Percentiles rank a stretch among this genome's conserved stretches.
Evolutionary conservation across 2,329 filamentous ascomycete species (phyloP).

Genomic region (Sphaerostilbella broomeana): DNA sequence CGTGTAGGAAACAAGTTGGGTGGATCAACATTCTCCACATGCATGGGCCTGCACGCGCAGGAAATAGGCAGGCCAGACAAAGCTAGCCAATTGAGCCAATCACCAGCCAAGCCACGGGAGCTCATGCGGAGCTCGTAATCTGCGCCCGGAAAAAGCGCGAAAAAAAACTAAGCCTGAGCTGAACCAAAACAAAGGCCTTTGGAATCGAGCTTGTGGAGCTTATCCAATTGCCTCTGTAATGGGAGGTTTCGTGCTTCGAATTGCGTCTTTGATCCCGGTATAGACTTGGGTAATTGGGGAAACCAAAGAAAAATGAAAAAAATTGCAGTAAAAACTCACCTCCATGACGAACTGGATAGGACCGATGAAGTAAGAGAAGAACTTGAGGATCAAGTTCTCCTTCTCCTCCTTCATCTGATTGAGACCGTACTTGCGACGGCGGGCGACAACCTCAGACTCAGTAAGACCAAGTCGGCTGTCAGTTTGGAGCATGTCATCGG

Average conservation of each 20-base stretch:
- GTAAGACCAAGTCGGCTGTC: constrained; percentile 67
- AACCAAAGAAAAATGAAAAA: constrained; percentile 1
- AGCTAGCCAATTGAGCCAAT: constrained; percentile 22
- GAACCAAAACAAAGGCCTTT: no score
- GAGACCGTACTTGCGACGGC: constrained; percentile 67
- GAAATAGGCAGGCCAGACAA: constrained; percentile 4
- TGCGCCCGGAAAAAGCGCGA: constrained; percentile 24
- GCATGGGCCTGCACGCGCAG: constrained; percentile 7
- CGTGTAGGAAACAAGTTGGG: constrained; percentile 18
- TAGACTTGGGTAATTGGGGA: neutral
- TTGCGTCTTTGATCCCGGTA: no score
- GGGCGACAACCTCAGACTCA: constrained; percentile 56
- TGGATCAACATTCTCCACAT: constrained; percentile 22
- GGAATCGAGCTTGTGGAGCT: no score
- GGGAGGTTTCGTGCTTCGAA: no score
- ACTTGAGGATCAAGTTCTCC: constrained; percentile 78
- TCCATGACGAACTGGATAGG: constrained; percentile 95
- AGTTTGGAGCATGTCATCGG: constrained; percentile 73
- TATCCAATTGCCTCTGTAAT: no score
- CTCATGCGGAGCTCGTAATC: constrained; percentile 30
- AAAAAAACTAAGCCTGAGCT: constrained; percentile 18
- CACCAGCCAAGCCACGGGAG: constrained; percentile 20
- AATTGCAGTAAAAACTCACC: constrained; percentile 40
- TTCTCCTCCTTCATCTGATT: constrained; percentile 92
- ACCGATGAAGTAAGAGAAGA: constrained; percentile 74